Evolutionary conservation across 192 early-diverging fungal genomes (phyloP).

Genomic region (Polychytrium aggregatum): DNA sequence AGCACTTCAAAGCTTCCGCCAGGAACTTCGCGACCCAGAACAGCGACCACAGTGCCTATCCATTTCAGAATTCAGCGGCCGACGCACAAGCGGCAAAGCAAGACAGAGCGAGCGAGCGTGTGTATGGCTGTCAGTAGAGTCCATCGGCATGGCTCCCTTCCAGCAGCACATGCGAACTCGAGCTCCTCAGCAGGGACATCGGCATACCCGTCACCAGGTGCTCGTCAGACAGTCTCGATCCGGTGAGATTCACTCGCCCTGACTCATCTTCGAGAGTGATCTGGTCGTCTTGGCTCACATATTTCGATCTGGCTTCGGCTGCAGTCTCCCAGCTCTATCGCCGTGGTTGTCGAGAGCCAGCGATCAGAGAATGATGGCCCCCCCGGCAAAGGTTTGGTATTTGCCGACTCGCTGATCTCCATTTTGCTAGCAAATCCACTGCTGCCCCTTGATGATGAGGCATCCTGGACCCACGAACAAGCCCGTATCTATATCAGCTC

Average conservation of each 20-base stretch:
- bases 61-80: neutral
- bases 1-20: slow-evolving; percentile 73
- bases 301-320: slow-evolving; percentile 52
- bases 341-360: too few relatives aligned
- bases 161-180: neutral
- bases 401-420: too few relatives aligned
- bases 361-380: too few relatives aligned
- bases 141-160: neutral
- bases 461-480: too few relatives aligned
- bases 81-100: neutral
- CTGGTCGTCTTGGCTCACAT: slow-evolving; percentile 48
- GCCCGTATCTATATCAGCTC: too few relatives aligned
- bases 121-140: neutral
- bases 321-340: slow-evolving; percentile 52
- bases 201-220: slow-evolving; percentile 62
- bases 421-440: too few relatives aligned
- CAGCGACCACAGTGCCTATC: slow-evolving; percentile 61
- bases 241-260: slow-evolving; percentile 68
- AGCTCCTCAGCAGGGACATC: neutral
- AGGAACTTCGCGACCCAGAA: slow-evolving; percentile 66
- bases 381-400: too few relatives aligned
- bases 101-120: neutral
- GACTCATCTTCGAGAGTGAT: slow-evolving; percentile 85
- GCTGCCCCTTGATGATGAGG: too few relatives aligned
- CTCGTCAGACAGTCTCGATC: slow-evolving; percentile 36